Evolutionary conservation across 306 rosid species (phyloP), one percentile per base, ranked within the genome.

Genomic region (Castanea sativa): DNA sequence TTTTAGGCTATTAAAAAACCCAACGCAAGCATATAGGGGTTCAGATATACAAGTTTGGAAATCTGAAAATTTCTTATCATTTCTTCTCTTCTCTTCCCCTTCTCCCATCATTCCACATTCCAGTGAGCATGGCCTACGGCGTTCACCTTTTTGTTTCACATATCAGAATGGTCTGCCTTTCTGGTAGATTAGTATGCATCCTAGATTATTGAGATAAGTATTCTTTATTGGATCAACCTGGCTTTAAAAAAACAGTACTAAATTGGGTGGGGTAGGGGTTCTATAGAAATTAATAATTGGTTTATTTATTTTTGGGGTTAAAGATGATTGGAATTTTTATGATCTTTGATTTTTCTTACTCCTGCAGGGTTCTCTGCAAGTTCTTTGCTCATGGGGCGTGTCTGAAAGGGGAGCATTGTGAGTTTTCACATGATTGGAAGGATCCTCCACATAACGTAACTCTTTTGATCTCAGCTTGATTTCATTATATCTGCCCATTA

Each of bases 381-480:
- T 95, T 93, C 89, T 93, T 87, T 85, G 91, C 97, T 59, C 95
- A 93, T 67, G 99, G 99, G 71, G 98, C 98, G 5, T 95, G 99
- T 82, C 80, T 95, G 76, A 95, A 95, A 83, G 99, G 99, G 90
- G 98, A 90, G 80, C 94, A 90, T 84, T 95, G 99, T 38, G 97
- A 95, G 83, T 95, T 83, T 89, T 91, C 99, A 33, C 99, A 95
- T 86, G 94, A 93, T 76, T 93, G 99, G 98, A 91, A 91, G 59
- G 94, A 57, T 35, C 88, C 99, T 76, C 87, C 94, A n/a, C 93
- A 89, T 86, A 92, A 95, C 81, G 99, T 95, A 84, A 83, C 67
- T 69, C 75, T 55, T 72, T 71, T 80, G 38, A 76, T 15, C 71
- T 78, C 81, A 52, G 58, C 64, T 55, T 71, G 73, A 52, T 76